Evolutionary conservation across 2,329 filamentous ascomycete genomes (phyloP), one percentile per base, ranked within the genome.

Genomic region (Coleophoma cylindrospora): DNA sequence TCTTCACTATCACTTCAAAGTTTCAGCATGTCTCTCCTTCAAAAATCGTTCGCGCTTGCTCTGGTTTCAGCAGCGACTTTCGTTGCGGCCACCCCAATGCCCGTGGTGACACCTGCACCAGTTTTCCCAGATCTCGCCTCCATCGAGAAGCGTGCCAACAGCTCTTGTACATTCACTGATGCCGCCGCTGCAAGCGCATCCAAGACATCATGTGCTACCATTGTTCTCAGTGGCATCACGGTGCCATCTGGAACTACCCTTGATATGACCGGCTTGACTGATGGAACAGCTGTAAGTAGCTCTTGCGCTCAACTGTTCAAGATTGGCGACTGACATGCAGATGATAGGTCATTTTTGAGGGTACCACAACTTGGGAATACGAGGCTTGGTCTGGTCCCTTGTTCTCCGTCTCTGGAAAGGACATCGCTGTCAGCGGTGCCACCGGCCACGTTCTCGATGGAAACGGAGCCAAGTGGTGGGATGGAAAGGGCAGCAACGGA

Each of bases 201-300:
- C n/a, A 27, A 62, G 77, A 56, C 61, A 4, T 69, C 69, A 13
- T 83, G 80, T 66, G 67, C 75, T 8, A 70, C 66, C 48, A 80
- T 83, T 51, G 65, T 72, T 19, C 67, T 83, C 27, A 70, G 70
- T 52, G 69, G 71, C 54, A 73, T 84, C 43, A 65, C 65, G 14
- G 79, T 83, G n/a, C 80, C 80, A 2, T 73, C 79, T 2, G 78
- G 78, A 17, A 67, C 68, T n/a, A 81, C 79, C 3, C 71, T 84
- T 2, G 77, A 83, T 59, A 61, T 83, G 48, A 77, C 77, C 17
- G 66, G 70, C 22, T 69, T 81, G 34, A 69, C 70, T 7, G 62
- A 67, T 27, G 74, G 73, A 54, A 79, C 77, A 21, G 74, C 60
- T 40, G 71, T 84, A 55, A 79, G 75, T 55, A 27, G 27, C 27